Base-by-base conservation (phyloP, 1,139 yeast genomes). In the Saccharomyces hybrid region DNA sequence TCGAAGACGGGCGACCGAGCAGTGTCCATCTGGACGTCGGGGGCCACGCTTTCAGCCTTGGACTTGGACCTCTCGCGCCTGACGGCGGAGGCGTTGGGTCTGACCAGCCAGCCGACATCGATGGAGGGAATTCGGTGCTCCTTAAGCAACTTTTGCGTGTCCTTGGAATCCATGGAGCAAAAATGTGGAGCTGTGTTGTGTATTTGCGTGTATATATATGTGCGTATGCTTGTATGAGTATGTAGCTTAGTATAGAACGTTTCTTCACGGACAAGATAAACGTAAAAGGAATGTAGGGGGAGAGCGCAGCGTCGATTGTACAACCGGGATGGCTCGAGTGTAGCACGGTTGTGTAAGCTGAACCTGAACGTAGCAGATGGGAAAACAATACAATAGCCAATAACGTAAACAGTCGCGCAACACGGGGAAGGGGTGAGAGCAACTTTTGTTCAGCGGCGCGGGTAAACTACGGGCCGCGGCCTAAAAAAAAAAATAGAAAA, bases 141-240 rank as follows among this genome's bases (percentile, higher is more conserved):
- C 41, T 58, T 57, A 23, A 63, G 51, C 38, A 59, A 48, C 27
- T 54, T 57, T 44, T 60, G 57, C 25, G 63, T 54, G 49, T 58
- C 57, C 31, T 56, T 54, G 42, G 59, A 34, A 41, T 54, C 54
- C 58, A 56, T 56, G 16, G 9, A n/a, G n/a, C 27, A 38, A 13
- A 14, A 20, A 20, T 26, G 23, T 49, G 6, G 26, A 9, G 26
- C 50, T 41, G 25, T 27, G 32, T 48, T 41, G 25, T 34, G n/a
- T 51, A 16, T 27, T 11, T 42, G 16, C 27, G 20, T 20, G 23
- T 20, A 20, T 20, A 16, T 20, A 13, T 26, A 26, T 6, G 20
- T 13, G 48, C 50, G 11, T 20, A 8, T 34, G 42, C 42, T 13
- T 38, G 25, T 38, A 5, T 16, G 16, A 7, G 23, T 16, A 38